Conservation (phyloP, 176 grass and related monocot species). For the Aegilops speltoides region DNA sequence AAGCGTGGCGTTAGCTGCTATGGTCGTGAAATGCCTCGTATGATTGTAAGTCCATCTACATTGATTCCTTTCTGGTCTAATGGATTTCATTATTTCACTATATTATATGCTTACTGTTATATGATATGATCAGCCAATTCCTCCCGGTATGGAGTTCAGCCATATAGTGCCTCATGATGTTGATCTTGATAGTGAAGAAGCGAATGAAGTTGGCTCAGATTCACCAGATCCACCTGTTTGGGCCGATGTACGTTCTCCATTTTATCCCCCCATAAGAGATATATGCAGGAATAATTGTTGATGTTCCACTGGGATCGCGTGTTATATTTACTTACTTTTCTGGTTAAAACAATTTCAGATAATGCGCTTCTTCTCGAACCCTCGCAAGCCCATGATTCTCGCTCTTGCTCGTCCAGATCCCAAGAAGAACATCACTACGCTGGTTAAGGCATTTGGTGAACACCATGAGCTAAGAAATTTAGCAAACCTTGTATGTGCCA, state of each 20-base stretch:
- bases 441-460: conserved; percentile 91
- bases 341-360: conserved; percentile 48
- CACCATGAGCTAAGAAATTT: conserved; percentile 69
- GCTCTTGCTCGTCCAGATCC: conserved; percentile 78
- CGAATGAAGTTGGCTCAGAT: conserved; percentile 48
- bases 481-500: conserved; percentile 70
- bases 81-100: neutral
- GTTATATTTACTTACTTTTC: conserved; percentile 4
- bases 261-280: neutral
- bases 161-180: conserved; percentile 64
- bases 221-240: conserved; percentile 58
- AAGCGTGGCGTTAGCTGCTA: conserved; percentile 62
- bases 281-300: neutral
- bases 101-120: conserved; percentile 4
- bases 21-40: conserved; percentile 72
- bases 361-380: conserved; percentile 85
- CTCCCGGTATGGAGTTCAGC: conserved; percentile 86
- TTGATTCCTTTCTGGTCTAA: conserved; percentile 26
- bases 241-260: conserved; percentile 51
- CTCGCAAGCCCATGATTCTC: conserved; percentile 86
- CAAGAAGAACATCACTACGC: conserved; percentile 81
- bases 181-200: conserved; percentile 67
- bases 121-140: conserved; percentile 56
- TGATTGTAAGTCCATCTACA: conserved; percentile 63
- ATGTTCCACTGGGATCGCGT: neutral